phyloP scores from a whole-genome alignment of 352 stramenopile species.

The Globisporangium middletonii region DNA sequence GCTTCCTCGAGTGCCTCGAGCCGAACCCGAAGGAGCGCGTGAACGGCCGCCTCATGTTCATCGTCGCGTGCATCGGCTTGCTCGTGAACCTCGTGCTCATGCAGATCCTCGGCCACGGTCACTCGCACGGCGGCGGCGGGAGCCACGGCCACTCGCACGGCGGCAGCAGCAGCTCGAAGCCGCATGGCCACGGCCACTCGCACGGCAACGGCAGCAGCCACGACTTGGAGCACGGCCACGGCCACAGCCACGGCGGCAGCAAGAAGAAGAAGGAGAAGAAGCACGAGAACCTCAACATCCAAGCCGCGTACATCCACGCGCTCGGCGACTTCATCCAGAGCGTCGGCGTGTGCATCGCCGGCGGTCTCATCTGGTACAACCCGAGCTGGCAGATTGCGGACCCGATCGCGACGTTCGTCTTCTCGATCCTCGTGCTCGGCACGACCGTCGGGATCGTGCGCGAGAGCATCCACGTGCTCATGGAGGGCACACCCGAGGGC shows the following conservation, averaged over 20 bases:
- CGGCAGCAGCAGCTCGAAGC: not conserved
- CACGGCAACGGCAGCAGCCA: conserved; percentile 22
- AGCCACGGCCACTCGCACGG: conserved; percentile 29
- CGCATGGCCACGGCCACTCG: conserved; percentile 26
- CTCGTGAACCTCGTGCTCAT: conserved; percentile 96
- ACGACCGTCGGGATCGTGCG: conserved; percentile 91
- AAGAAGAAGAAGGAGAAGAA: conserved; percentile 24
- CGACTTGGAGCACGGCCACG: conserved; percentile 14
- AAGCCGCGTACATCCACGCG: conserved; percentile 97
- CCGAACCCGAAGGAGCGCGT: conserved; percentile 79
- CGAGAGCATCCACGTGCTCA: conserved; percentile 90
- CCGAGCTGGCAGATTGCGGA: conserved; percentile 95
- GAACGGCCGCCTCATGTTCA: conserved; percentile 96
- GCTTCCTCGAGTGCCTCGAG: conserved; percentile 75
- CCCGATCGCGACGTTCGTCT: conserved; percentile 97
- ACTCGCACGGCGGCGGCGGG: conserved; percentile 53
- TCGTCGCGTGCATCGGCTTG: conserved; percentile 93
- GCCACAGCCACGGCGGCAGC: not conserved
- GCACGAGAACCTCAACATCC: conserved; percentile 92
- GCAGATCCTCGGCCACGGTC: conserved; percentile 86
- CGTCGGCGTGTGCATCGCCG: conserved; percentile 93
- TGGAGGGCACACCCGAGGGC: conserved; percentile 93
- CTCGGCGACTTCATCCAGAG: conserved; percentile 97
- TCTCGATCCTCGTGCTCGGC: conserved; percentile 92
- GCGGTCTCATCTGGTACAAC: conserved; percentile 95